A percentile compares a stretch with the other conserved stretches of the same genome.
These are phyloP conservation scores for Globisporangium cederbergense DNA, from an alignment of 352 stramenopile genomes.

Conservation along the genomic window DNA sequence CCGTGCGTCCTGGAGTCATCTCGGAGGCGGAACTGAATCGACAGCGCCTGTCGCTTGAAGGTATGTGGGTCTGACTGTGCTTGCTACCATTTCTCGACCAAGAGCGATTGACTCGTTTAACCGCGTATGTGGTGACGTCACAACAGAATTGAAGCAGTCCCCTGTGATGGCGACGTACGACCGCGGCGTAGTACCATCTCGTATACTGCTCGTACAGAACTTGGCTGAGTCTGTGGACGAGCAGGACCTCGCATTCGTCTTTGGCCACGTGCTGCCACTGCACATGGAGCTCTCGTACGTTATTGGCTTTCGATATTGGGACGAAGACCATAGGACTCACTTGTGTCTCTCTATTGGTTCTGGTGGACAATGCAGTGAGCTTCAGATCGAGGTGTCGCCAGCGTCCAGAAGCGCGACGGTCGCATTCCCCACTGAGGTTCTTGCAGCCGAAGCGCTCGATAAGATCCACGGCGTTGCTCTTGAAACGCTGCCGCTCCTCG, in stretches of 20 bases:
- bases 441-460: conserved; percentile 38
- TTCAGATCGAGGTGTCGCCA: conserved; percentile 15
- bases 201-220: conserved; percentile 36
- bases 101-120: neutral
- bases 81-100: neutral
- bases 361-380: neutral
- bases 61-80: conserved; percentile 16
- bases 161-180: conserved; percentile 34
- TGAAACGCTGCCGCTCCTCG: conserved; percentile 38
- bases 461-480: conserved; percentile 50
- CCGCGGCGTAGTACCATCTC: conserved; percentile 24
- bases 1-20: conserved; percentile 47
- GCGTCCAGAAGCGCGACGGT: conserved; percentile 14
- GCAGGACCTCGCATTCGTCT: conserved; percentile 53
- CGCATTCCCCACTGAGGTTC: conserved; percentile 24
- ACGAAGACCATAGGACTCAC: neutral
- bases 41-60: conserved; percentile 28
- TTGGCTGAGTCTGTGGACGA: conserved; percentile 40
- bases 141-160: conserved; percentile 30
- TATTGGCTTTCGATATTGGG: neutral
- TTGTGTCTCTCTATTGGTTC: neutral
- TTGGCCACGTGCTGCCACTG: conserved; percentile 47
- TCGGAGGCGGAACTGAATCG: conserved; percentile 50
- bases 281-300: conserved; percentile 36
- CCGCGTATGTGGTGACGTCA: neutral